Base-by-base conservation (phyloP, 23 red algal genomes). In the Gracilariopsis chorda region DNA sequence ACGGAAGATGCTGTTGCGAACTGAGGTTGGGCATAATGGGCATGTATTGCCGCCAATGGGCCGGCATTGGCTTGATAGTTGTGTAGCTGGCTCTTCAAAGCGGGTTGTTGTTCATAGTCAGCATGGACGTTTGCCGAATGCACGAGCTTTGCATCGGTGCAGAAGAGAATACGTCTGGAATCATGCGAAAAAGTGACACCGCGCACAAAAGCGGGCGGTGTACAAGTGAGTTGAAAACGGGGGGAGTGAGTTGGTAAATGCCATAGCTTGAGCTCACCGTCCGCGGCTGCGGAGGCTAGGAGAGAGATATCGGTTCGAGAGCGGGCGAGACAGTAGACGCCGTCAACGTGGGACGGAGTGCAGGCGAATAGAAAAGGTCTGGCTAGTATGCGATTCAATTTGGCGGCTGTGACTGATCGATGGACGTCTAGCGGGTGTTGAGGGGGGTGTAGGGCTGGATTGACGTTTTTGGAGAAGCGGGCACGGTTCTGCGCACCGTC, bases 211-310 rank as follows among this genome's bases (percentile, higher is more conserved):
- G 89, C 73, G 30, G 25, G 41, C 16, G 90, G 96, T 35, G 32
- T n/a, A 0, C 73, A 76, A 4, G 77, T 75, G 13, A 91, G 39
- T 23, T 64, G 48, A 17, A 82, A 53, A 43, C 77, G 72, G 34
- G 80, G 29, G 16, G 64, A 35, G 61, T 65, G 83, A 13, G 91
- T 86, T 48, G 91, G 82, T 35, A 98, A 46, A 47, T 95, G 80
- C 97, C 97, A 99, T 12, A 99, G 44, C 16, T 74, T 47, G n/a
- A 99, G 25, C 81, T 94, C 90, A 47, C 97, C 97, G 62, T 99
- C 97, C 2, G 92, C 97, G 56, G 84, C 45, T 1, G 67, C 88
- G 51, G 93, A 95, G 21, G 86, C 91, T 12, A 86, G 85, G 16
- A 93, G 80, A 11, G 97, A 28, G 6, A 86, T 69, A 17, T 86